These are phyloP conservation scores for Aspergillus saccharolyticus DNA, from an alignment of 495 filamentous ascomycete genomes.

Conservation along the genomic window DNA sequence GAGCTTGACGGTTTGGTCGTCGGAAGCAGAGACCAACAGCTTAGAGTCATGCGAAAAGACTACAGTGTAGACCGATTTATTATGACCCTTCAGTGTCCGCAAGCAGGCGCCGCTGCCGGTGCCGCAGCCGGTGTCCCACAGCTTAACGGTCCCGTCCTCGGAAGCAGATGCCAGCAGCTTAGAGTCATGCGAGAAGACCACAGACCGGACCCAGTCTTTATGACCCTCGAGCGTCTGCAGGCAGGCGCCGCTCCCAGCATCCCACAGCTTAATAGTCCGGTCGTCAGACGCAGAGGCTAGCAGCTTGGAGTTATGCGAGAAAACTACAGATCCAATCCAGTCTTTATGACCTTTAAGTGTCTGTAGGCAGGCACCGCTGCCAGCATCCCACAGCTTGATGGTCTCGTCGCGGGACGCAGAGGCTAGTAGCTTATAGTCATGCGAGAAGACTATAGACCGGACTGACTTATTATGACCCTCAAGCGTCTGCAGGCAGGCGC, in stretches of 20 bases:
- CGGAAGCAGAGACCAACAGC: conserved; percentile 7
- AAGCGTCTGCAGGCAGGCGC: too few species aligned
- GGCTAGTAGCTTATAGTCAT: too few species aligned
- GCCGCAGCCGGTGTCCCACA: conserved; percentile 6
- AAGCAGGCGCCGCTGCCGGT: neutral
- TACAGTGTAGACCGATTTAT: neutral
- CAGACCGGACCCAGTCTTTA: neutral
- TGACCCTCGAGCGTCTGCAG: neutral
- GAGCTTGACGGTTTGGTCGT: conserved; percentile 18
- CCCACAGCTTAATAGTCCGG: conserved; percentile 16
- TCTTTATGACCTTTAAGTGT: too few species aligned
- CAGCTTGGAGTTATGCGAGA: too few species aligned
- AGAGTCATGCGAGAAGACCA: neutral
- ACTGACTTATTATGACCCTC: too few species aligned
- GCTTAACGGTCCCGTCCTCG: conserved; percentile 15
- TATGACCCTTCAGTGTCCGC: neutral
- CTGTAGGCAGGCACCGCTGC: too few species aligned
- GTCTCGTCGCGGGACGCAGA: too few species aligned
- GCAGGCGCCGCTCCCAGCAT: neutral
- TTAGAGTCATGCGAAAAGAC: neutral
- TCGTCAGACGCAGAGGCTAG: conserved; percentile 3
- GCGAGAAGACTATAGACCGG: too few species aligned
- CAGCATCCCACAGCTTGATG: too few species aligned
- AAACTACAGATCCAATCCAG: too few species aligned
- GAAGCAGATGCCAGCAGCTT: conserved; percentile 9